Percentiles rank a stretch among this genome's conserved stretches.
Conservation (phyloP, 257 asterid species). For the Dorcoceras hygrometricum region DNA sequence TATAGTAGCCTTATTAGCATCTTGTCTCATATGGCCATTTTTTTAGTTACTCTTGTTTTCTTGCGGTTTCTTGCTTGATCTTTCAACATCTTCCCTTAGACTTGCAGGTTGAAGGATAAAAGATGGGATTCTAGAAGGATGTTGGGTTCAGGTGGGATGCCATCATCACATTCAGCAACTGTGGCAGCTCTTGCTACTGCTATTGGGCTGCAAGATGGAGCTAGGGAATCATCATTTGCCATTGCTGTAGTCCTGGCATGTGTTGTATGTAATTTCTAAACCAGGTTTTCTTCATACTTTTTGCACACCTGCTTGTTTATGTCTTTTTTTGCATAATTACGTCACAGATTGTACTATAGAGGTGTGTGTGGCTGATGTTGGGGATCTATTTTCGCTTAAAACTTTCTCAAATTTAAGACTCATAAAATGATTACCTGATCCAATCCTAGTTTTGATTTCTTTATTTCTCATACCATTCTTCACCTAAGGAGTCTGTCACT, state of each 20-base stretch:
- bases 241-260: slow-evolving; percentile 92
- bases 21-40: slow-evolving; percentile 17
- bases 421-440: background rate
- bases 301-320: slow-evolving; percentile 34
- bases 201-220: slow-evolving; percentile 78
- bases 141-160: slow-evolving; percentile 99
- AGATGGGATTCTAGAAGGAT: slow-evolving; percentile 90
- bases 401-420: too few relatives aligned
- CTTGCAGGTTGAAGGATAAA: slow-evolving; percentile 87
- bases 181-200: slow-evolving; percentile 83
- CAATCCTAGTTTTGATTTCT: too few relatives aligned
- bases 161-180: slow-evolving; percentile 94
- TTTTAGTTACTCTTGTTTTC: slow-evolving; percentile 12
- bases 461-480: background rate
- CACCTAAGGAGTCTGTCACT: background rate
- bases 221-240: slow-evolving; percentile 71
- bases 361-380: background rate
- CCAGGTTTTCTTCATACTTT: slow-evolving; percentile 62
- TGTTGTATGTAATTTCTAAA: slow-evolving; percentile 90
- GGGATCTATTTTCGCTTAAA: background rate
- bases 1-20: background rate
- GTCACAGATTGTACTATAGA: slow-evolving; percentile 22
- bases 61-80: slow-evolving; percentile 39
- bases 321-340: slow-evolving; percentile 17
- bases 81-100: slow-evolving; percentile 45